These are phyloP conservation scores for Litchi chinensis DNA, from an alignment of 345 rosid genomes.

Conservation along the genomic window DNA sequence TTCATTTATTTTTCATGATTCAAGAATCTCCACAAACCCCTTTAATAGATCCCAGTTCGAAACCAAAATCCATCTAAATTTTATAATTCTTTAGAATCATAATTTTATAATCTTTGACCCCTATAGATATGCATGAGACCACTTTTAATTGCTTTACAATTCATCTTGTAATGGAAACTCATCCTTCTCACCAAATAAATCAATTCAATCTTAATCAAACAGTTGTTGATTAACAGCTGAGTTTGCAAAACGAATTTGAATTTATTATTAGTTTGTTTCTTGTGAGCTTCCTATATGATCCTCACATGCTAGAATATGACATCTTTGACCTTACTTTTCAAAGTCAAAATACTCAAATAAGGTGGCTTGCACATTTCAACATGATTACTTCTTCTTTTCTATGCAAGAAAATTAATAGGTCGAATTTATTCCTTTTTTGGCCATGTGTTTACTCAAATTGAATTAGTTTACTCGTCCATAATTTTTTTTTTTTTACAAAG, in stretches of 20 bases:
- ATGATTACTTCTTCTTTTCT: not conserved
- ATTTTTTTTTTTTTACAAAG: not conserved
- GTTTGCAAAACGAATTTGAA: not conserved
- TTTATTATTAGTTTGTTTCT: not conserved
- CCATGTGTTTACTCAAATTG: no score
- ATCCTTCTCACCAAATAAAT: not conserved
- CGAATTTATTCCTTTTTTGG: no score
- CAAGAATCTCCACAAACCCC: no score
- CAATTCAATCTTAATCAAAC: not conserved
- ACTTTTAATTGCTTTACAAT: no score
- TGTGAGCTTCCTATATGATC: not conserved
- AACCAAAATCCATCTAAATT: no score
- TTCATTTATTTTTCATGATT: no score
- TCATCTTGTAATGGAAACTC: not conserved
- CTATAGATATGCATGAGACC: no score
- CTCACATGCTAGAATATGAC: not conserved
- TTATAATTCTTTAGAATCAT: no score
- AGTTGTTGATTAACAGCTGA: not conserved
- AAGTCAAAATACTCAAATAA: not conserved
- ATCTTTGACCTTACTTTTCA: not conserved
- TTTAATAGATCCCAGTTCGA: no score
- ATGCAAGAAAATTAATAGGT: no score
- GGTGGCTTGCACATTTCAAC: not conserved
- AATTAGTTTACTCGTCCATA: no score
- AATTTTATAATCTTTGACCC: no score